Percentiles rank a stretch among this genome's conserved stretches.
Conservation (phyloP, 2,329 filamentous ascomycete genomes). For the Tolypocladium tundrense region DNA sequence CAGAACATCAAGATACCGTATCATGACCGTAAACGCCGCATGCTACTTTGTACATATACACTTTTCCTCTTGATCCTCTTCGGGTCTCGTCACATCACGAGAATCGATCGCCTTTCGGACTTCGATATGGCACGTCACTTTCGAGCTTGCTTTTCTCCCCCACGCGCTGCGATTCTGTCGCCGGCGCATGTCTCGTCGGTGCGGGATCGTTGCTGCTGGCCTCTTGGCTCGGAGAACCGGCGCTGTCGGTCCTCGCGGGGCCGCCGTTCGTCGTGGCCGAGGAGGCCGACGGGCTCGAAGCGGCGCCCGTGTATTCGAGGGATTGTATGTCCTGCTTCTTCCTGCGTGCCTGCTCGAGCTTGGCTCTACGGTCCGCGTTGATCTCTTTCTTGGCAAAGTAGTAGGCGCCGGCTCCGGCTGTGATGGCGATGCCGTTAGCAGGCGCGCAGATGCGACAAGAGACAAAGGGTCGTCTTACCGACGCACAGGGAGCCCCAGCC, state of each 20-base stretch:
- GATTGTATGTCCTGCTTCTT: constrained; percentile 50
- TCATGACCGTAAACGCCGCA: not conserved
- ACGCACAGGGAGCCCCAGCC: constrained; percentile 86
- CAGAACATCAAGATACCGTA: not conserved
- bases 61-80: not conserved
- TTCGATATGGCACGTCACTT: constrained; percentile 61
- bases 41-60: not conserved
- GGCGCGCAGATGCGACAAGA: not conserved
- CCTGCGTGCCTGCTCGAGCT: constrained; percentile 55
- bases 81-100: constrained; percentile 27
- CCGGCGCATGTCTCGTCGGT: constrained; percentile 69
- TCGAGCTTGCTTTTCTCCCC: constrained; percentile 87
- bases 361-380: constrained; percentile 73
- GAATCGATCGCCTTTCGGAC: constrained; percentile 80
- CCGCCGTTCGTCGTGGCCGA: constrained; percentile 30
- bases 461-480: constrained; percentile 40
- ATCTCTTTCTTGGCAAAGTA: constrained; percentile 92
- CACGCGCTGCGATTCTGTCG: constrained; percentile 56
- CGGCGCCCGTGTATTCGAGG: constrained; percentile 38
- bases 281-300: constrained; percentile 21
- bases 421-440: constrained; percentile 9
- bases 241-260: constrained; percentile 47
- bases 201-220: constrained; percentile 65
- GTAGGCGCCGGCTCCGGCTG: constrained; percentile 85
- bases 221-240: constrained; percentile 59